These are phyloP conservation scores for Sclerotiophoma versabilis DNA, from an alignment of 2,329 filamentous ascomycete species.

Conservation along the genomic window DNA sequence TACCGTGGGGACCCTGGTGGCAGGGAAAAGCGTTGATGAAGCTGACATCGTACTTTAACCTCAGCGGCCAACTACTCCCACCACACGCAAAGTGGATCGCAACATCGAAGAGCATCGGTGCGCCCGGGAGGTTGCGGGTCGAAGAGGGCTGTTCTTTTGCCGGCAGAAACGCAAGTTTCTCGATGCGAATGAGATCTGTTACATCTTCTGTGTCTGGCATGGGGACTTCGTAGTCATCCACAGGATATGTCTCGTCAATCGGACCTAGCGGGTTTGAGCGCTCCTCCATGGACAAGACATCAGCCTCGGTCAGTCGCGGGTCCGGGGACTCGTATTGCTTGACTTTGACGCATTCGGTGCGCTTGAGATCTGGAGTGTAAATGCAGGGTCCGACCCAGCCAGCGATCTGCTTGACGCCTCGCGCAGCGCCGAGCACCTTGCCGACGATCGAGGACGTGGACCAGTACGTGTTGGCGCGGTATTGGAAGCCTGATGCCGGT, in stretches of 20 bases:
- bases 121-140: conserved; percentile 33
- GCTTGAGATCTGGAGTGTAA: conserved; percentile 70
- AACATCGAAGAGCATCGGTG: conserved; percentile 48
- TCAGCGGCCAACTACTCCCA: conserved; percentile 50
- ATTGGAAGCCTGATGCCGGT: conserved; percentile 76
- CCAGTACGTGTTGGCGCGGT: conserved; percentile 81
- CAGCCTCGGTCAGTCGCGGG: conserved; percentile 60
- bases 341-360: conserved; percentile 74
- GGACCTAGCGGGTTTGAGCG: conserved; percentile 75
- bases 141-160: conserved; percentile 47
- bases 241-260: conserved; percentile 65
- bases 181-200: conserved; percentile 72
- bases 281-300: conserved; percentile 70
- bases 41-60: conserved; percentile 50
- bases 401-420: conserved; percentile 72
- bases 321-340: conserved; percentile 67
- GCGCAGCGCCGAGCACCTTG: conserved; percentile 71
- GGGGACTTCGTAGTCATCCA: conserved; percentile 71
- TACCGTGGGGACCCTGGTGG: conserved; percentile 52
- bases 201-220: conserved; percentile 64
- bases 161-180: conserved; percentile 68
- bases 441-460: conserved; percentile 74
- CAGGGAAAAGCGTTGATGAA: conserved; percentile 53
- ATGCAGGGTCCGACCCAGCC: conserved; percentile 79
- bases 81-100: conserved; percentile 51